Conservation (phyloP, 768 basidiomycete species). For the Paxillus involutus region DNA sequence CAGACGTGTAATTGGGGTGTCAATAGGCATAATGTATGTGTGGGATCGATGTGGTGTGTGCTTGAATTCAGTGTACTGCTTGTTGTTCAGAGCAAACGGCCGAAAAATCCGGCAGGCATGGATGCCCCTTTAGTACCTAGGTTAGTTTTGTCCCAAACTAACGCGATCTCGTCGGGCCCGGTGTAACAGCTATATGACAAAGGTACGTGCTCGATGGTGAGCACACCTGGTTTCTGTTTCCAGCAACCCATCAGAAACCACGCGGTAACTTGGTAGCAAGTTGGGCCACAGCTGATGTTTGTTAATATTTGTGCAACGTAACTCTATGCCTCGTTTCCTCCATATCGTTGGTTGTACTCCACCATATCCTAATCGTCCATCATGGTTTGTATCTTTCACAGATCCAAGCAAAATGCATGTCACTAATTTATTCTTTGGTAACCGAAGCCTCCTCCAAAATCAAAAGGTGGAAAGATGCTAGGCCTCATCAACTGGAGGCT, state of each 20-base stretch:
- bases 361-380: slow-evolving; percentile 38
- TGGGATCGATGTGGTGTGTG: neutral
- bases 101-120: too few species aligned
- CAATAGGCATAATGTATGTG: slow-evolving; percentile 14
- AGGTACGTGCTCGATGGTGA: too few species aligned
- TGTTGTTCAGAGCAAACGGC: too few species aligned
- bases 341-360: slow-evolving; percentile 17
- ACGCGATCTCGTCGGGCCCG: too few species aligned
- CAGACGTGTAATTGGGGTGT: slow-evolving; percentile 48
- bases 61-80: neutral
- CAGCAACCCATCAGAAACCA: too few species aligned
- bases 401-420: slow-evolving; percentile 5
- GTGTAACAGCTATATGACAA: too few species aligned
- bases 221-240: too few species aligned
- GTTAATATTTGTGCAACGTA: slow-evolving; percentile 29
- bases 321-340: slow-evolving; percentile 24
- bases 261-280: too few species aligned
- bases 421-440: slow-evolving; percentile 7
- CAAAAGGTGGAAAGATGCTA: slow-evolving; percentile 98
- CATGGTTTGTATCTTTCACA: slow-evolving; percentile 48
- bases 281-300: slow-evolving; percentile 26
- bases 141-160: too few species aligned
- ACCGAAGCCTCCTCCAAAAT: slow-evolving; percentile 88
- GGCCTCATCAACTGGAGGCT: slow-evolving; percentile 96
- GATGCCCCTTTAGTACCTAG: too few species aligned